Conservation (phyloP, 148 eudicot genomes). For the Rhododendron williamsianum region DNA sequence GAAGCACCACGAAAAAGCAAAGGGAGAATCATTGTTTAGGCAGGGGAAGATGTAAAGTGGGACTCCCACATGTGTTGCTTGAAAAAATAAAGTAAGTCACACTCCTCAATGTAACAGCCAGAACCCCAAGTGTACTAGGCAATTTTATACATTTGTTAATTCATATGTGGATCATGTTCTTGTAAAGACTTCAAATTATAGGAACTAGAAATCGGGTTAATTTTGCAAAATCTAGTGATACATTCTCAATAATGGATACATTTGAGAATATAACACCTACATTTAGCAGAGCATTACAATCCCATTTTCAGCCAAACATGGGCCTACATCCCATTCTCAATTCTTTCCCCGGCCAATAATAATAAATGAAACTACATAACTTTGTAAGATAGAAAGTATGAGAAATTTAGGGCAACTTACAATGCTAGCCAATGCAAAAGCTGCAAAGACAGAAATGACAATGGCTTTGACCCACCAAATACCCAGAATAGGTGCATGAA, state of each 20-base stretch:
- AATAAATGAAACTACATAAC: background rate
- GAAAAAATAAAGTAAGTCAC: background rate
- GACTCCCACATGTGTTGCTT: background rate
- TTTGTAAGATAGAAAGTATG: background rate
- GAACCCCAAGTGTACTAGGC: background rate
- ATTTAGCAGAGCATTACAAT: background rate
- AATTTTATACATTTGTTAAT: background rate
- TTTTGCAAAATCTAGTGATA: background rate
- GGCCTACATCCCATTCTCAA: background rate
- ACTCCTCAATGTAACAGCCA: background rate
- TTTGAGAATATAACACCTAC: background rate
- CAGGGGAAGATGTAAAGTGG: background rate
- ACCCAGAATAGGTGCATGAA: conserved; percentile 83
- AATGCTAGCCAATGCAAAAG: conserved; percentile 82
- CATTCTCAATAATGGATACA: background rate
- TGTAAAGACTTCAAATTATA: background rate
- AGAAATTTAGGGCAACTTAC: conserved; percentile 40
- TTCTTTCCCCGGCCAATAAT: background rate
- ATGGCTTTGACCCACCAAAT: conserved; percentile 76
- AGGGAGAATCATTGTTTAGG: background rate
- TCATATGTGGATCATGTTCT: background rate
- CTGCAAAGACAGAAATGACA: conserved; percentile 62
- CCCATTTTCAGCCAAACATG: background rate
- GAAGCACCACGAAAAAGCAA: background rate
- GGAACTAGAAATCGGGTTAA: background rate